Conservation (phyloP, 306 rosid genomes). For the Vigna nakashimae region DNA sequence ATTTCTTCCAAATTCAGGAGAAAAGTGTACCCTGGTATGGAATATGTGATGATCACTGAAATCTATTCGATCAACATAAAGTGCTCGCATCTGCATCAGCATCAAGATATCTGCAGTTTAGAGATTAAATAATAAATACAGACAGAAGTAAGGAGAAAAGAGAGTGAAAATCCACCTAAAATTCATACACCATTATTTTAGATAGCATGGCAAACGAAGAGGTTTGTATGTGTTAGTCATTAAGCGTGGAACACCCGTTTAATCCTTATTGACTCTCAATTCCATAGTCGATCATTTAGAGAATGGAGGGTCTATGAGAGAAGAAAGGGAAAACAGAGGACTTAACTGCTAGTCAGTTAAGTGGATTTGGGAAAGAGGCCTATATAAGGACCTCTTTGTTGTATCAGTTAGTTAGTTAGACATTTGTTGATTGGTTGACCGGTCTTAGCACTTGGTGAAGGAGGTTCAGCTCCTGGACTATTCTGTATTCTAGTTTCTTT, state of each 20-base stretch:
- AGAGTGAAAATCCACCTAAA: constrained; percentile 18
- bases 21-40: constrained; percentile 60
- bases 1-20: constrained; percentile 20
- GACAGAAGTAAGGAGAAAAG: constrained; percentile 11
- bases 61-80: constrained; percentile 72
- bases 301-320: too few species aligned
- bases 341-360: too few species aligned
- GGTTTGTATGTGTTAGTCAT: constrained; percentile 4
- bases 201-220: constrained; percentile 25
- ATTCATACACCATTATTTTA: constrained; percentile 2
- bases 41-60: constrained; percentile 85
- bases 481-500: too few species aligned
- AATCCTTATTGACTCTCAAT: neutral
- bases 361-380: too few species aligned
- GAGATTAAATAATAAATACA: constrained; percentile 36
- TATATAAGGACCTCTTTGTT: too few species aligned
- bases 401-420: too few species aligned
- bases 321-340: too few species aligned
- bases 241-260: constrained; percentile 18
- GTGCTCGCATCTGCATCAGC: constrained; percentile 78
- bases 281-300: constrained; percentile 5
- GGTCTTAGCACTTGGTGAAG: too few species aligned
- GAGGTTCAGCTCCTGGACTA: too few species aligned
- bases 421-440: too few species aligned
- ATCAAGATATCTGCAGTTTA: constrained; percentile 50